Percentiles rank a stretch among this genome's conserved stretches.
Evolutionary conservation across 345 rosid genomes (phyloP).

Genomic region (Citrus unshiu): DNA sequence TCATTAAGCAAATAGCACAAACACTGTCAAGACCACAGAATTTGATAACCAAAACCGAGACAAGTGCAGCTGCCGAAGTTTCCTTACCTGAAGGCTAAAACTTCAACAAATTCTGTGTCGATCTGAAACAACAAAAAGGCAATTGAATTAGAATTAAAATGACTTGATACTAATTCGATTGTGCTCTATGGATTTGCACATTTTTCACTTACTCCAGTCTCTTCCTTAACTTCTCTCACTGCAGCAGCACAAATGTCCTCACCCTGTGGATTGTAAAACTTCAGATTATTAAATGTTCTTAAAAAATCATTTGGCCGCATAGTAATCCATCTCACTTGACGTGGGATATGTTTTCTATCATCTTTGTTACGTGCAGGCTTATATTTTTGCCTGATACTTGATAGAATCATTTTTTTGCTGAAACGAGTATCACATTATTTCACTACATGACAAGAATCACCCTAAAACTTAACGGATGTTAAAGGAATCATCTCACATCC

Average conservation of each 20-base stretch:
- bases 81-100: conserved; percentile 60
- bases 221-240: conserved; percentile 83
- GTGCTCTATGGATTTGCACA: not conserved
- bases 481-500: too few species aligned
- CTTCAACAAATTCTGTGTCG: conserved; percentile 54
- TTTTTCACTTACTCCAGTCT: conserved; percentile 61
- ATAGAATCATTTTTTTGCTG: too few species aligned
- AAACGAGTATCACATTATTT: too few species aligned
- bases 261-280: conserved; percentile 40
- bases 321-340: too few species aligned
- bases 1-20: conserved; percentile 1
- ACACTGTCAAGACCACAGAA: not conserved
- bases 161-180: not conserved
- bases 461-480: too few species aligned
- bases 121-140: conserved; percentile 35
- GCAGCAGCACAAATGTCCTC: conserved; percentile 72
- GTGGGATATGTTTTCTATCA: too few species aligned
- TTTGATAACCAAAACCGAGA: not conserved
- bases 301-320: not conserved
- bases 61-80: not conserved
- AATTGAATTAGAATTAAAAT: not conserved
- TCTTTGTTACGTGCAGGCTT: too few species aligned
- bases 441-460: too few species aligned
- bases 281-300: not conserved
- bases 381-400: too few species aligned